Evolutionary conservation across 2,329 filamentous ascomycete genomes (phyloP).

Genomic region (Didymella arachidicola): DNA sequence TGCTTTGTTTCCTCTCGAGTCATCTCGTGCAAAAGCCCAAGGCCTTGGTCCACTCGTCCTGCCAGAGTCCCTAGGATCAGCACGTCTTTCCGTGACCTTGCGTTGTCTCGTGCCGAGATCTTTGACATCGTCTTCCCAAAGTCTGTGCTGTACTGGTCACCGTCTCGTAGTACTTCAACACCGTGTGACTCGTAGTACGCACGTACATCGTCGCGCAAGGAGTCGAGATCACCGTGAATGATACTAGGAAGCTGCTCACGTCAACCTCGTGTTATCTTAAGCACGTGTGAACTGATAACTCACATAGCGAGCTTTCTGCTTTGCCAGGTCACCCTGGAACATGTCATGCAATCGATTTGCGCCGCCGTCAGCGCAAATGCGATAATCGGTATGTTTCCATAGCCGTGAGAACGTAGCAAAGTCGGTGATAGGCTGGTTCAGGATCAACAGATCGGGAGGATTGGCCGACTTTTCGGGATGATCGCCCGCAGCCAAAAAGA

Average conservation of each 20-base stretch:
- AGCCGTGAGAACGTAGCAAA: constrained; percentile 60
- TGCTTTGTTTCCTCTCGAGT: constrained; percentile 61
- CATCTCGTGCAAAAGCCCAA: constrained; percentile 88
- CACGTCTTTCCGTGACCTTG: constrained; percentile 62
- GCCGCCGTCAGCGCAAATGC: constrained; percentile 88
- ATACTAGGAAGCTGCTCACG: constrained; percentile 55
- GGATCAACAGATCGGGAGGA: constrained; percentile 52
- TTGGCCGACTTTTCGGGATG: constrained; percentile 27
- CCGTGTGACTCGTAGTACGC: constrained; percentile 70
- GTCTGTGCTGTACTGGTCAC: constrained; percentile 89
- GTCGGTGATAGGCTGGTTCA: constrained; percentile 55
- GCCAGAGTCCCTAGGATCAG: constrained; percentile 84
- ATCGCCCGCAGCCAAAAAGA: constrained; percentile 36
- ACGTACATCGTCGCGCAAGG: constrained; percentile 68
- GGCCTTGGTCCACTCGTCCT: constrained; percentile 89
- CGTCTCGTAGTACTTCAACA: constrained; percentile 71
- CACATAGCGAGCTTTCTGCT: constrained; percentile 42
- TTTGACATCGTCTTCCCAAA: constrained; percentile 80
- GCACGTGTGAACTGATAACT: constrained; percentile 14
- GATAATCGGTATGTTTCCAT: constrained; percentile 64
- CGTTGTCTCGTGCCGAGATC: constrained; percentile 56
- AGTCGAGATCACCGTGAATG: constrained; percentile 93
- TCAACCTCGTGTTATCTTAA: constrained; percentile 17
- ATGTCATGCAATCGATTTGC: constrained; percentile 76
- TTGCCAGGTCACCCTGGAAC: constrained; percentile 42